Percentiles rank a stretch among this genome's conserved stretches.
Evolutionary conservation across 176 grass and related monocot genomes (phyloP).

Genomic region (Musa itinerans): DNA sequence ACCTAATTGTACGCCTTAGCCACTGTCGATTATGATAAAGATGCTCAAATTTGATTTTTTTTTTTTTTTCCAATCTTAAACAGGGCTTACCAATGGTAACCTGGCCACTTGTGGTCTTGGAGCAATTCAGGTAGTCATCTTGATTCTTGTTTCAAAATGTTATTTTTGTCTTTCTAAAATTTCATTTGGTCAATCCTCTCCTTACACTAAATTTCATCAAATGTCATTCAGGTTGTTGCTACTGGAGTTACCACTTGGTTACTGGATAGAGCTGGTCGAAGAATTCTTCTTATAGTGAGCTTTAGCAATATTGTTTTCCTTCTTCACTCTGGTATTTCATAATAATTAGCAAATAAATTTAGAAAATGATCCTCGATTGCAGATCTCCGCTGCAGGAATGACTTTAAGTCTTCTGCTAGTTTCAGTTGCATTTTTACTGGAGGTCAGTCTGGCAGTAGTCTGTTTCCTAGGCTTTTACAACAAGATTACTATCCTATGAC

Average conservation of each 20-base stretch:
- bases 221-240: conserved; percentile 54
- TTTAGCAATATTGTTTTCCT: neutral
- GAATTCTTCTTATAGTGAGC: conserved; percentile 86
- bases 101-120: conserved; percentile 88
- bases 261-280: conserved; percentile 82
- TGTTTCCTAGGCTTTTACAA: neutral
- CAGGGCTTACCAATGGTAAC: conserved; percentile 81
- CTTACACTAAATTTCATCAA: neutral
- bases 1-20: neutral
- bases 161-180: neutral
- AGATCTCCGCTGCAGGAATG: conserved; percentile 75
- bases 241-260: conserved; percentile 91
- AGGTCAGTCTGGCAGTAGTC: conserved; percentile 31
- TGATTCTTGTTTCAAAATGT: neutral
- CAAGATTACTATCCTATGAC: too few species aligned
- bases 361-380: neutral
- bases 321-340: conserved; percentile 3
- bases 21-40: neutral
- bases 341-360: neutral
- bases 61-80: conserved; percentile 23
- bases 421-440: conserved; percentile 68
- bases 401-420: conserved; percentile 73
- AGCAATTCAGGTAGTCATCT: conserved; percentile 69
- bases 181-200: neutral
- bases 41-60: neutral